Base-by-base conservation (phyloP, 495 filamentous ascomycete species). In the Trichoderma orchidacearum region DNA sequence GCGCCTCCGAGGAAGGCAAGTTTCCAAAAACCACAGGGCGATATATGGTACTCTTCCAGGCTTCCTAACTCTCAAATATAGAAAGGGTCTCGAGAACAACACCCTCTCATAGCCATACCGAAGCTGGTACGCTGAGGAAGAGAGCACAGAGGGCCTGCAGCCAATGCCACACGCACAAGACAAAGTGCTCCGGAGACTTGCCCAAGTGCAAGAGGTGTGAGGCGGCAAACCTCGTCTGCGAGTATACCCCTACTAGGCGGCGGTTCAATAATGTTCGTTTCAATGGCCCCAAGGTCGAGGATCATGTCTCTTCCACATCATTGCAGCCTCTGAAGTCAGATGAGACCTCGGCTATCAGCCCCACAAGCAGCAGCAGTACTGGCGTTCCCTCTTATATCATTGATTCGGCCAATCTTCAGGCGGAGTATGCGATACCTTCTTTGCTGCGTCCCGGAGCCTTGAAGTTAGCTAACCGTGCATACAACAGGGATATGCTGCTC, bases 111-210 rank as follows among this genome's bases (percentile, higher is more conserved):
- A 60, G 58, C 45, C 58, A 57, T 51, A 60, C 58, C 34, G 58
- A 60, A 31, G 58, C 58, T 7, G 58, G 58, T 17, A 60, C 58
- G 13, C 27, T 60, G n/a, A 28, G 58, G 30, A 56, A 56, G 41
- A 48, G 58, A 27, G 58, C 58, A 15, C 58, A 60, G 55, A 31
- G 58, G 21, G 58, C 58, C 12, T 60, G 58, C 51, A 56, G 55
- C 17, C 55, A 60, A 15, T 60, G 58, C 34, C 58, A 60, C 30
- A 31, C 55, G 18, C 58, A 60, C 48, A 60, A 60, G 51, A 60
- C 58, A 5, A 60, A 60, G 29, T 60, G 58, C 36, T 60, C 58
- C n/a, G 58, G 58, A n/a, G 58, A 60, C 23, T 32, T 60, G 27
- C 58, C 58, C 21, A 45, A 36, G 15, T 60, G 58, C 54, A 60